Evolutionary conservation across 169 alveolate species (phyloP).

Genomic region (Plasmodium vinckei): DNA sequence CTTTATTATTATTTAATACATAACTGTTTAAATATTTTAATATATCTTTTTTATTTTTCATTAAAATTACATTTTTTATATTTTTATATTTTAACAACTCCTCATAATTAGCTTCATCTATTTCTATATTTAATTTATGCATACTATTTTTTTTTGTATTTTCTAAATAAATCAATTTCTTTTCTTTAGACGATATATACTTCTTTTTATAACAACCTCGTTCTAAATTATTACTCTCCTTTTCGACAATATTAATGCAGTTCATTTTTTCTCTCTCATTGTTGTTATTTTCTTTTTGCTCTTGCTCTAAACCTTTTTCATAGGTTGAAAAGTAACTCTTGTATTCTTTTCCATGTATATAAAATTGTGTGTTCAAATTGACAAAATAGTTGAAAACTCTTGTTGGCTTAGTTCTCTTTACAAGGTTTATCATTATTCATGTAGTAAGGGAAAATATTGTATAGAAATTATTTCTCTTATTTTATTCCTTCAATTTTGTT

Average conservation of each 20-base stretch:
- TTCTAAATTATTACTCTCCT: constrained; percentile 2
- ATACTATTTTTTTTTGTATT: constrained; percentile 14
- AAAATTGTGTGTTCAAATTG: too few relatives aligned
- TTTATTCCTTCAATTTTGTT: too few relatives aligned
- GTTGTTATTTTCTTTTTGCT: too few relatives aligned
- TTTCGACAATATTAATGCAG: not conserved
- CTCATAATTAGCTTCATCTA: constrained; percentile 40
- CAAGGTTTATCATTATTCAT: too few relatives aligned
- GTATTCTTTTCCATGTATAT: too few relatives aligned
- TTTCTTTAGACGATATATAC: not conserved
- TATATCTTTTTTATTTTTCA: constrained; percentile 22
- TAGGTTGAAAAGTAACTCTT: too few relatives aligned
- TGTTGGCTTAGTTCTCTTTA: too few relatives aligned
- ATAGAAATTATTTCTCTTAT: too few relatives aligned
- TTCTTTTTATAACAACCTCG: too few relatives aligned
- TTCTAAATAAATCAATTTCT: constrained; percentile 1
- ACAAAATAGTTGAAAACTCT: too few relatives aligned
- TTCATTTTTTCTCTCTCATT: not conserved
- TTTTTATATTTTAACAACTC: constrained; percentile 43
- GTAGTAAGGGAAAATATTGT: too few relatives aligned
- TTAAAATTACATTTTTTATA: constrained; percentile 31
- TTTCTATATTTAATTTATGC: constrained; percentile 29
- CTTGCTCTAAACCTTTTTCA: too few relatives aligned
- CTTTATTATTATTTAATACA: constrained; percentile 37
- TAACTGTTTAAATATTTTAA: constrained; percentile 51